These are phyloP conservation scores for Boletus sp. DNA, from an alignment of 768 basidiomycete species.

Conservation along the genomic window DNA sequence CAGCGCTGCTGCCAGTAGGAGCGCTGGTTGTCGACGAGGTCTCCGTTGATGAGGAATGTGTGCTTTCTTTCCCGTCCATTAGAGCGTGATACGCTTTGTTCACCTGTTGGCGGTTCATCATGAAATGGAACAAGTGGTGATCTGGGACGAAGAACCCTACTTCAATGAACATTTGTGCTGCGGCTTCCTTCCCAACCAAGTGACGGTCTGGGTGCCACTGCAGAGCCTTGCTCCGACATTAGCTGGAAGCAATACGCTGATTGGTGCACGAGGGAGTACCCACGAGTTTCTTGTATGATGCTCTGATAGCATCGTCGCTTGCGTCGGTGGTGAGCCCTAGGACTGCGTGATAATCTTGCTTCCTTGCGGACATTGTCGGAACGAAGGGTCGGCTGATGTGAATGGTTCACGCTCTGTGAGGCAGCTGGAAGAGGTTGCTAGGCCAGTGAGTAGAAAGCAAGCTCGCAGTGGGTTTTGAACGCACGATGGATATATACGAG, in stretches of 20 bases:
- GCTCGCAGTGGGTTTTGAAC: slow-evolving; percentile 8
- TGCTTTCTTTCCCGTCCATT: slow-evolving; percentile 40
- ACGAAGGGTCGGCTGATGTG: slow-evolving; percentile 8
- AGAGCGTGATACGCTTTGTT: slow-evolving; percentile 56
- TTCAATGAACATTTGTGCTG: slow-evolving; percentile 56
- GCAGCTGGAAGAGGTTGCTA: slow-evolving; percentile 5
- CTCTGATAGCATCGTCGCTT: slow-evolving; percentile 50
- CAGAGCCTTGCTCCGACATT: slow-evolving; percentile 42
- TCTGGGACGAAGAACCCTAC: slow-evolving; percentile 32
- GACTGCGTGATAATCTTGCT: slow-evolving; percentile 36
- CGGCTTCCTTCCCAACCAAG: slow-evolving; percentile 45
- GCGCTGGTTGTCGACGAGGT: slow-evolving; percentile 23
- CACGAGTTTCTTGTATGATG: slow-evolving; percentile 63
- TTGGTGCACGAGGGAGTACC: slow-evolving; percentile 22
- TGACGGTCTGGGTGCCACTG: slow-evolving; percentile 71
- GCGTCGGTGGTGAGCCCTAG: slow-evolving; percentile 46
- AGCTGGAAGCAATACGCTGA: slow-evolving; percentile 20
- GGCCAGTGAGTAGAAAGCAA: slow-evolving; percentile 10
- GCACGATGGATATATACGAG: slow-evolving; percentile 27
- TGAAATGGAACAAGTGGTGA: not conserved
- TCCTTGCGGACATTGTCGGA: slow-evolving; percentile 28
- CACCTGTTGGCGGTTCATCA: slow-evolving; percentile 33
- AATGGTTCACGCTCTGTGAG: slow-evolving; percentile 7
- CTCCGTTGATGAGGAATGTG: slow-evolving; percentile 27
- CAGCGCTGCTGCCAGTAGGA: slow-evolving; percentile 17